A percentile compares a stretch with the other conserved stretches of the same genome.
Conservation (phyloP, 1,139 yeast species). For the Scheffersomyces titani region DNA sequence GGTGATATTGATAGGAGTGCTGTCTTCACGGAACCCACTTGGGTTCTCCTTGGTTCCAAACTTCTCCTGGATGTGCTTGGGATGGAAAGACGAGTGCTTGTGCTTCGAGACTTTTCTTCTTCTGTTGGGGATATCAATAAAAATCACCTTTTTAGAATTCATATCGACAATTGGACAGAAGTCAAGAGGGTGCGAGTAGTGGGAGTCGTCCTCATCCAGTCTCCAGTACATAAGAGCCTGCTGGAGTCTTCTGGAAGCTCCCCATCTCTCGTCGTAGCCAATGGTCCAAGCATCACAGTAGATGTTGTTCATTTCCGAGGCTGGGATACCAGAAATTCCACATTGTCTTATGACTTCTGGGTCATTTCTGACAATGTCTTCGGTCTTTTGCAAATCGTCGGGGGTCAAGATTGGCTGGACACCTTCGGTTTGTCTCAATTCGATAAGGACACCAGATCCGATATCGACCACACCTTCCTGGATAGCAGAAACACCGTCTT, state of each 20-base stretch:
- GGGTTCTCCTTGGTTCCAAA: conserved; percentile 53
- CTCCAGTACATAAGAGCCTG: conserved; percentile 82
- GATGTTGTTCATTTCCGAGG: conserved; percentile 63
- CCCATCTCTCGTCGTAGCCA: conserved; percentile 85
- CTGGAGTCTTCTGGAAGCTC: conserved; percentile 71
- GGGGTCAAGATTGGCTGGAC: conserved; percentile 77
- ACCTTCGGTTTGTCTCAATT: conserved; percentile 52
- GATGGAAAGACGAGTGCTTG: conserved; percentile 70
- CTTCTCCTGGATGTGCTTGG: conserved; percentile 59
- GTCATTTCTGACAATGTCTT: conserved; percentile 63
- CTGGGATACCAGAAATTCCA: conserved; percentile 66
- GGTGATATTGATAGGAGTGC: conserved; percentile 64
- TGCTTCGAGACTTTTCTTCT: conserved; percentile 71
- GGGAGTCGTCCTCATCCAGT: conserved; percentile 77
- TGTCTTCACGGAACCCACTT: conserved; percentile 58
- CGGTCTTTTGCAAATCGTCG: conserved; percentile 64
- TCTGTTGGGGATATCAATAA: conserved; percentile 71
- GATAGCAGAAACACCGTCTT: conserved; percentile 59
- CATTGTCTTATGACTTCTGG: conserved; percentile 75
- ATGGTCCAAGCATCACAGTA: conserved; percentile 88
- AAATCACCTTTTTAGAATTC: conserved; percentile 66
- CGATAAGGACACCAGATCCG: conserved; percentile 45
- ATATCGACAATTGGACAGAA: conserved; percentile 83
- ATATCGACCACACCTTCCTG: conserved; percentile 72
- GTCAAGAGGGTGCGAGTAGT: conserved; percentile 81